These are phyloP conservation scores for Paracorniculantispora psalliotae DNA, from an alignment of 2,329 filamentous ascomycete genomes.

Conservation along the genomic window DNA sequence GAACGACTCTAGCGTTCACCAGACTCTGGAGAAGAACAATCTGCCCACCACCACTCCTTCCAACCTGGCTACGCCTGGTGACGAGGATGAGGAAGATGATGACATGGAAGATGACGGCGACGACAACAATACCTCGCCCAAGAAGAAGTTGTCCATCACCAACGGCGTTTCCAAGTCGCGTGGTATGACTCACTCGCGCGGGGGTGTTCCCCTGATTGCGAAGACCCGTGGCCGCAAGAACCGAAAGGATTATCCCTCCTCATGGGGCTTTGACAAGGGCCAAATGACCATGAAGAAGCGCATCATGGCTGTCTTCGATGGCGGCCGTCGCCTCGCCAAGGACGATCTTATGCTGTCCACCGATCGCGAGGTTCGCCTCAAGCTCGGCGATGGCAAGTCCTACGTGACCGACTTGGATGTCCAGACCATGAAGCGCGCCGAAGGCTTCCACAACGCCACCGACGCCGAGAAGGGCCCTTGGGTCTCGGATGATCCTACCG, in stretches of 20 bases:
- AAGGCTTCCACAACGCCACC: constrained; percentile 74
- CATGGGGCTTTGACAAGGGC: constrained; percentile 86
- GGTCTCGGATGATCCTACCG: constrained; percentile 66
- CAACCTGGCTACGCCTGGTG: constrained; percentile 21
- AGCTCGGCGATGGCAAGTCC: constrained; percentile 65
- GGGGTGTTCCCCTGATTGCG: constrained; percentile 56
- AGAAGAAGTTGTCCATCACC: constrained; percentile 50
- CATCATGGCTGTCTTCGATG: constrained; percentile 88
- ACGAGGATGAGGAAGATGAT: constrained; percentile 52
- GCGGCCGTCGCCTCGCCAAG: constrained; percentile 81
- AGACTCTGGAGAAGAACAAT: constrained; percentile 61
- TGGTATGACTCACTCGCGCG: constrained; percentile 73
- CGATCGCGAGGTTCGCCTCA: constrained; percentile 87
- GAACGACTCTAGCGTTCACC: constrained; percentile 56
- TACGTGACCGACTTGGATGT: constrained; percentile 94
- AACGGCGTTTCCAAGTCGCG: constrained; percentile 62
- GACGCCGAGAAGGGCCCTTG: constrained; percentile 84
- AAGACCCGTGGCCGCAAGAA: constrained; percentile 74
- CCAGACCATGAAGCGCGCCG: constrained; percentile 81
- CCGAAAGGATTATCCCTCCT: constrained; percentile 86
- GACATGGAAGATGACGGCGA: constrained; percentile 50
- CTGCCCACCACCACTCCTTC: constrained; percentile 43
- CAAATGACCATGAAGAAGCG: constrained; percentile 99
- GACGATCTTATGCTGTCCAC: constrained; percentile 99
- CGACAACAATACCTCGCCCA: constrained; percentile 45